phyloP scores from a whole-genome alignment of 352 stramenopile species.

The Stramenopiles sp. region DNA sequence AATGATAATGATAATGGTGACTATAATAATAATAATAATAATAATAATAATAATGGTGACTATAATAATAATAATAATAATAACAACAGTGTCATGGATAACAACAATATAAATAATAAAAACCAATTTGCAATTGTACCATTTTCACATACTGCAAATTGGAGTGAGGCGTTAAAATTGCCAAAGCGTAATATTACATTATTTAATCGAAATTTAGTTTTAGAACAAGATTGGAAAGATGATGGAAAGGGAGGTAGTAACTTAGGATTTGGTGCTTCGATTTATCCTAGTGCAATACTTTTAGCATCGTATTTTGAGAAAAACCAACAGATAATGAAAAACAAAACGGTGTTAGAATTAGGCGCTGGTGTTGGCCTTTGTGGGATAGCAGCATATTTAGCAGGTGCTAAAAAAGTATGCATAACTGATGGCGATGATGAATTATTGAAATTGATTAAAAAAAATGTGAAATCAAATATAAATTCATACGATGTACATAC shows the following conservation, averaged over 20 bases:
- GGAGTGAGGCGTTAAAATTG: no score
- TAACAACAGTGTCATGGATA: no score
- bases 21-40: no score
- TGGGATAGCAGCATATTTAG: slow-evolving; percentile 29
- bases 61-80: no score
- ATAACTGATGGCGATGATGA: slow-evolving; percentile 44
- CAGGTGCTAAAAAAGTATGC: slow-evolving; percentile 20
- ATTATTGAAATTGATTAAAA: slow-evolving; percentile 37
- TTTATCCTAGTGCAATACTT: slow-evolving; percentile 49
- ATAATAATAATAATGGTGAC: no score
- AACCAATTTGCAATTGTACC: no score
- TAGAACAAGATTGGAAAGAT: slow-evolving; percentile 46
- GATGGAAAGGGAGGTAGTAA: slow-evolving; percentile 43
- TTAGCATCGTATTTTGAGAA: slow-evolving; percentile 41
- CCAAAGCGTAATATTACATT: no score
- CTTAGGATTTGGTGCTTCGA: slow-evolving; percentile 47
- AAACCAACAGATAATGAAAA: slow-evolving; percentile 22
- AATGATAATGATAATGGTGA: no score
- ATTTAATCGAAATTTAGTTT: no score
- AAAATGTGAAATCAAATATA: slow-evolving; percentile 32
- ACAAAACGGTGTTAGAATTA: slow-evolving; percentile 42
- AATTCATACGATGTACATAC: slow-evolving; percentile 15
- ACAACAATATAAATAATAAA: no score
- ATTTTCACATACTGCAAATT: no score
- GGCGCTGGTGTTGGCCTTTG: slow-evolving; percentile 45